These are phyloP conservation scores for Cinnamomum micranthum DNA, from an alignment of 164 flowering plant species.

Conservation along the genomic window DNA sequence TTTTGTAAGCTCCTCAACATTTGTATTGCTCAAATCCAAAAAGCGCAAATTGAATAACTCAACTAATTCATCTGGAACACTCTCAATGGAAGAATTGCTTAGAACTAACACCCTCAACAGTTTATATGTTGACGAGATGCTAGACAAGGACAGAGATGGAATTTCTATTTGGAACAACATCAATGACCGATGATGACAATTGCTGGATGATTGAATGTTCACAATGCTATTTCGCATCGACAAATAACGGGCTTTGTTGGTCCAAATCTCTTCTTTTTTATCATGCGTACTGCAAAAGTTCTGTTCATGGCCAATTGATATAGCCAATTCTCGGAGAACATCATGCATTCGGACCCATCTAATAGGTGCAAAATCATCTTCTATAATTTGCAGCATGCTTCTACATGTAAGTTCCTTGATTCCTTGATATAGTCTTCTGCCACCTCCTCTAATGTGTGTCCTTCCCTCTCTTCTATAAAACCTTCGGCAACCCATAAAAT, in stretches of 20 bases:
- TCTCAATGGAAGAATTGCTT: background rate
- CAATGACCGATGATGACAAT: background rate
- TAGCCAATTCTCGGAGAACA: background rate
- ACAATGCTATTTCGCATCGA: background rate
- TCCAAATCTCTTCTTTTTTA: too few species aligned
- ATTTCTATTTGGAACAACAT: background rate
- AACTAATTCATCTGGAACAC: background rate
- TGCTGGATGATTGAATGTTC: background rate
- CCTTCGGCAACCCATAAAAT: constrained; percentile 54
- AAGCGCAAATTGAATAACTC: background rate
- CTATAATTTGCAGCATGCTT: constrained; percentile 36
- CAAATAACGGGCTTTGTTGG: background rate
- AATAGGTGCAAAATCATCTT: accelerated
- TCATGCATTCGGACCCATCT: background rate
- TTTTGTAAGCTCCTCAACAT: background rate
- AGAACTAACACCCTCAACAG: background rate
- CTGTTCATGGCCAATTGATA: background rate
- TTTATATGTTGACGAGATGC: background rate
- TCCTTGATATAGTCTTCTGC: constrained; percentile 41
- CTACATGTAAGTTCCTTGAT: constrained; percentile 35
- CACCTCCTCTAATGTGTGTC: constrained; percentile 27
- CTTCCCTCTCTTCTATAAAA: constrained; percentile 30
- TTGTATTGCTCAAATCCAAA: background rate
- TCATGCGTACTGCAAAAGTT: background rate
- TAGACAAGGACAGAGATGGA: background rate